phyloP scores from a whole-genome alignment of 78 protist genomes.

The Emiliania huxleyi region DNA sequence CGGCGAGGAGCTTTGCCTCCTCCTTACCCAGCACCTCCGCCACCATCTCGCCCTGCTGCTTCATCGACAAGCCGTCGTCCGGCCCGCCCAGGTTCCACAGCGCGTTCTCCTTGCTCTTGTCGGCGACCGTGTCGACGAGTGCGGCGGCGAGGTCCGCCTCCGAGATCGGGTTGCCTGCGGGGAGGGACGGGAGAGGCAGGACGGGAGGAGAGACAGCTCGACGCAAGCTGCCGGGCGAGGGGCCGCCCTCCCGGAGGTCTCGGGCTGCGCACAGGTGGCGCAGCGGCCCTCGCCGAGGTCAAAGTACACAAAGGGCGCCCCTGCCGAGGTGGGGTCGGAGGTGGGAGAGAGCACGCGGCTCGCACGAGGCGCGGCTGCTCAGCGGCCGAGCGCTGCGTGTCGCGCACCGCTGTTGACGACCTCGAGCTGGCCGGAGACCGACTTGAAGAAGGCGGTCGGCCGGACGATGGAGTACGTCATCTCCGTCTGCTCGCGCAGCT shows the following conservation, averaged over 20 bases:
- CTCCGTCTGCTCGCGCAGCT: not conserved
- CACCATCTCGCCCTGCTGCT: conserved; percentile 5
- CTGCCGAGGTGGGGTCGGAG: too few relatives aligned
- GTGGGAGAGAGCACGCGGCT: too few relatives aligned
- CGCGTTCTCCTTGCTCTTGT: not conserved
- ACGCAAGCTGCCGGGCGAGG: too few relatives aligned
- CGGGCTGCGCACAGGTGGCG: too few relatives aligned
- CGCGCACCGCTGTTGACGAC: not conserved
- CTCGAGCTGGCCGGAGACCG: conserved; percentile 11
- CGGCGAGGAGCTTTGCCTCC: conserved; percentile 13
- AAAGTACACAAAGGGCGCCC: conserved; percentile 10
- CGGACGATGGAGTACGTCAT: conserved; percentile 27
- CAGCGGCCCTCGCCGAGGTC: not conserved
- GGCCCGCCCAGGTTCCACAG: not conserved
- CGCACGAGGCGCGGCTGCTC: too few relatives aligned
- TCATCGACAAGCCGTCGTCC: not conserved
- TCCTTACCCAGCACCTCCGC: conserved; percentile 5
- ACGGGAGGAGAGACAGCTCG: too few relatives aligned
- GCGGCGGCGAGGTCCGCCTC: conserved; percentile 31
- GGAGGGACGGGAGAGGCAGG: too few relatives aligned
- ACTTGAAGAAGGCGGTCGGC: conserved; percentile 46
- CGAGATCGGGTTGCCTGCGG: conserved; percentile 31
- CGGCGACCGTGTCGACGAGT: not conserved
- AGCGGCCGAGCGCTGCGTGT: too few relatives aligned
- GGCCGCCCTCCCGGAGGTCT: too few relatives aligned